Conservation (phyloP, 495 filamentous ascomycete species). For the Penicillium lividum region DNA sequence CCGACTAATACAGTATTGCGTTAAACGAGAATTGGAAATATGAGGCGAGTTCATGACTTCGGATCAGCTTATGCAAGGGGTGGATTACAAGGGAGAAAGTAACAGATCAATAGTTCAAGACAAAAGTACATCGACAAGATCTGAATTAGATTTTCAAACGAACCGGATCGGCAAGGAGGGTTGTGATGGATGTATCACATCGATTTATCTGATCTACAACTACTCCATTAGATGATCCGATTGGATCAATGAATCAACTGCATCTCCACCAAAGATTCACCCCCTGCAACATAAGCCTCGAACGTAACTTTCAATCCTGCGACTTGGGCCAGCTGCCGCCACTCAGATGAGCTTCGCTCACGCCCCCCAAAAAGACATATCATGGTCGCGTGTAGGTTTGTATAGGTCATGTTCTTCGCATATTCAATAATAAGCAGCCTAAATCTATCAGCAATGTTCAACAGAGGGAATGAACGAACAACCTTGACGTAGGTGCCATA, state of each 20-base stretch:
- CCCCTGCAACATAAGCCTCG: conserved; percentile 35
- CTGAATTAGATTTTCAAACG: not conserved
- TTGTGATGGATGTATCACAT: not conserved
- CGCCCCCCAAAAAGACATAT: conserved; percentile 37
- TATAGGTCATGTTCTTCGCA: conserved; percentile 36
- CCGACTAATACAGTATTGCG: not conserved
- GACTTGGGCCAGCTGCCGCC: conserved; percentile 34
- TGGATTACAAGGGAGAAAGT: not conserved
- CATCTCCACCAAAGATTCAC: conserved; percentile 43
- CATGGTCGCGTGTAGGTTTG: conserved; percentile 39
- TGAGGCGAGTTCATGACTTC: no score
- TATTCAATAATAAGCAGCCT: conserved; percentile 40
- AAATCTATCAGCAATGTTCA: no score
- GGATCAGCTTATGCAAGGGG: not conserved
- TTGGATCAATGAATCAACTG: conserved; percentile 5
- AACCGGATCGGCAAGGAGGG: not conserved
- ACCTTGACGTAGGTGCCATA: conserved; percentile 46
- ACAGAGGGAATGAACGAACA: conserved; percentile 13
- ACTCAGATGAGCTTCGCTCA: conserved; percentile 35
- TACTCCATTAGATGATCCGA: no score
- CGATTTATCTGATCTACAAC: no score
- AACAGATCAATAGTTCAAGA: not conserved
- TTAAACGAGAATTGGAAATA: no score
- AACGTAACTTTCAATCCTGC: conserved; percentile 37
- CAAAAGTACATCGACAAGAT: not conserved